Percentiles rank a stretch among this genome's conserved stretches.
phyloP scores from a whole-genome alignment of 768 basidiomycete genomes.

The Suillus sp. region DNA sequence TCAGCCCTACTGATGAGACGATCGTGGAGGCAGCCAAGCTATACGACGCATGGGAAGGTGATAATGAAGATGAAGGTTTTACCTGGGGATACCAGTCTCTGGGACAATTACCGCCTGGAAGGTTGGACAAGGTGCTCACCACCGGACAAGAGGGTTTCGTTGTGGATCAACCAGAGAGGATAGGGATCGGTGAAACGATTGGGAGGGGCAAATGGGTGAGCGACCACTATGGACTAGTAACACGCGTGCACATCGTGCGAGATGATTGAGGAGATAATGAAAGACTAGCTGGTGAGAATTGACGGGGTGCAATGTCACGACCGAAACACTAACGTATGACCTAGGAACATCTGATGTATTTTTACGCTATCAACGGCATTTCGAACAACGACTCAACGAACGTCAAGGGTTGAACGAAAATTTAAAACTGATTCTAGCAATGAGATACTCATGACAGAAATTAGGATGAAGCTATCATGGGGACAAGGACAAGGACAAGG shows the following conservation, averaged over 20 bases:
- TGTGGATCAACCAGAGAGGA: constrained; percentile 53
- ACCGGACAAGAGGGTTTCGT: constrained; percentile 48
- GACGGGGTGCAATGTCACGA: neutral
- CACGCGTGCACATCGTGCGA: constrained; percentile 37
- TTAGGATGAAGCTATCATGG: neutral
- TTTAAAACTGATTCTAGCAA: neutral
- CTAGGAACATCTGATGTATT: constrained; percentile 11
- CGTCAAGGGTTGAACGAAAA: neutral
- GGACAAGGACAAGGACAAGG: neutral
- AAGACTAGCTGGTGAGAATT: neutral
- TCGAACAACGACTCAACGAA: neutral
- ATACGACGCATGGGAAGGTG: constrained; percentile 58
- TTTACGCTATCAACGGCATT: constrained; percentile 5
- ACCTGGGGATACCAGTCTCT: constrained; percentile 75
- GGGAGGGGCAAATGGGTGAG: constrained; percentile 52
- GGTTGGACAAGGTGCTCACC: constrained; percentile 72
- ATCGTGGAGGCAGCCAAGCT: constrained; percentile 51
- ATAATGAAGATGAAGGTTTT: constrained; percentile 46
- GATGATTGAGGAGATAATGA: constrained; percentile 18
- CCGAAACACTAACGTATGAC: constrained; percentile 10
- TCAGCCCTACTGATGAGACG: constrained; percentile 45
- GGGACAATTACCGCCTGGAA: constrained; percentile 45
- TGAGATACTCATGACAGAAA: neutral
- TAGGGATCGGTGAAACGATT: constrained; percentile 59
- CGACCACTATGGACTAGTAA: constrained; percentile 66